These are phyloP conservation scores for Clathrus columnatus DNA, from an alignment of 768 basidiomycete species.

Conservation along the genomic window DNA sequence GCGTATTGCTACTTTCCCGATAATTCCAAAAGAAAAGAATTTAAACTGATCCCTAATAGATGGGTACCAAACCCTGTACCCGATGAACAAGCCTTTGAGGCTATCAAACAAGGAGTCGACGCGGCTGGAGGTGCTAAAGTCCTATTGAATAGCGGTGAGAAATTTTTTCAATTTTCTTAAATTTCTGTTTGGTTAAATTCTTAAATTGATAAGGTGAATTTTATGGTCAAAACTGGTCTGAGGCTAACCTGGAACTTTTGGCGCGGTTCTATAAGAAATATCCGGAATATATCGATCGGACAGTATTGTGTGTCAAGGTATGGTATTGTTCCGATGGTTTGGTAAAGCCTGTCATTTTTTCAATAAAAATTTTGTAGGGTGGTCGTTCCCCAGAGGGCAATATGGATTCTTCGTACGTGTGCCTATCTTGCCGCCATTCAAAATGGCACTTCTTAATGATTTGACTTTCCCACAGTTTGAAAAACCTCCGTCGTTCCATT, in stretches of 20 bases:
- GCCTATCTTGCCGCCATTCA: background rate
- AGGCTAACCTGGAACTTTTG: slow-evolving; percentile 41
- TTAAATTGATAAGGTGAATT: slow-evolving; percentile 56
- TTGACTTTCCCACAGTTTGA: slow-evolving; percentile 16
- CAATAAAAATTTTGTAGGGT: slow-evolving; percentile 1
- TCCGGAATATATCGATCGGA: slow-evolving; percentile 35
- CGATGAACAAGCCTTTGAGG: slow-evolving; percentile 53
- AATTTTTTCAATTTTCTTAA: too few species aligned
- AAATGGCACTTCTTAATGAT: background rate
- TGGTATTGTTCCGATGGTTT: slow-evolving; percentile 7
- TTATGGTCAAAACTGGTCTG: slow-evolving; percentile 36
- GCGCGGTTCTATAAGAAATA: slow-evolving; percentile 41
- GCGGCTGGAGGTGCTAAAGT: slow-evolving; percentile 38
- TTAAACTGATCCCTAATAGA: slow-evolving; percentile 16
- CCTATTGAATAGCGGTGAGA: slow-evolving; percentile 41
- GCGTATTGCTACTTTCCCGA: slow-evolving; percentile 10
- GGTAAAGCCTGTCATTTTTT: background rate
- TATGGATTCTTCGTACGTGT: slow-evolving; percentile 8
- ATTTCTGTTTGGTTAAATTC: too few species aligned
- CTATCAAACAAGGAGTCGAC: slow-evolving; percentile 46
- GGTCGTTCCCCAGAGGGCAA: background rate
- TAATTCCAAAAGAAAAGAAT: background rate
- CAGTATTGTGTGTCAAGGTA: slow-evolving; percentile 44
- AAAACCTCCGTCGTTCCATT: slow-evolving; percentile 43
- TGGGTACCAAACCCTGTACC: slow-evolving; percentile 38